Evolutionary conservation across 805 yeast species (phyloP).

Genomic region (Candida arabinofermentans): DNA sequence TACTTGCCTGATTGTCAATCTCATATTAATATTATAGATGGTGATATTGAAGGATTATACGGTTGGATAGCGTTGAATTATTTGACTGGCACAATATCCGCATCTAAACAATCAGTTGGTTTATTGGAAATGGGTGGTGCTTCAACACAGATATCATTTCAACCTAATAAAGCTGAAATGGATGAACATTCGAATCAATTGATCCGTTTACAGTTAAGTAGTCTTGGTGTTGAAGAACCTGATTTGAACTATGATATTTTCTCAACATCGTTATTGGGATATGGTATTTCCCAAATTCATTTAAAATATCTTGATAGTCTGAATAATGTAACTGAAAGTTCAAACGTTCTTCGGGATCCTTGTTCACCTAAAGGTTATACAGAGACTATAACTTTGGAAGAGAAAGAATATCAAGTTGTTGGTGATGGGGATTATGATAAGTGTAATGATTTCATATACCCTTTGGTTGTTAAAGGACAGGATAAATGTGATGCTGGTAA

Average conservation of each 20-base stretch:
- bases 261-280: conserved; percentile 55
- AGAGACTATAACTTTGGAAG: conserved; percentile 11
- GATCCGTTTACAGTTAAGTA: conserved; percentile 41
- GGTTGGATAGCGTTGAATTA: conserved; percentile 67
- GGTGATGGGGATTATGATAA: conserved; percentile 50
- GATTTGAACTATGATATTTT: conserved; percentile 40
- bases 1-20: conserved; percentile 57
- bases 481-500: conserved; percentile 17
- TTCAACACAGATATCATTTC: conserved; percentile 61
- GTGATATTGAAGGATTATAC: conserved; percentile 62
- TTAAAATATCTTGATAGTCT: conserved; percentile 39
- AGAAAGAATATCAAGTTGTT: conserved; percentile 26
- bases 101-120: conserved; percentile 43
- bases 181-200: conserved; percentile 43
- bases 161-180: conserved; percentile 46
- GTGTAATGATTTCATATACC: conserved; percentile 46
- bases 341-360: conserved; percentile 38
- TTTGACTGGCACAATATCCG: conserved; percentile 41
- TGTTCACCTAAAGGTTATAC: conserved; percentile 49
- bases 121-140: conserved; percentile 63
- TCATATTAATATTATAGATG: conserved; percentile 59
- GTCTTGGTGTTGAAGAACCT: conserved; percentile 24
- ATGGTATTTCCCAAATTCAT: conserved; percentile 57
- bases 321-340: conserved; percentile 3
- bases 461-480: conserved; percentile 32